Base-by-base conservation (phyloP, 169 alveolate species). In the Hepatocystis sp. region DNA sequence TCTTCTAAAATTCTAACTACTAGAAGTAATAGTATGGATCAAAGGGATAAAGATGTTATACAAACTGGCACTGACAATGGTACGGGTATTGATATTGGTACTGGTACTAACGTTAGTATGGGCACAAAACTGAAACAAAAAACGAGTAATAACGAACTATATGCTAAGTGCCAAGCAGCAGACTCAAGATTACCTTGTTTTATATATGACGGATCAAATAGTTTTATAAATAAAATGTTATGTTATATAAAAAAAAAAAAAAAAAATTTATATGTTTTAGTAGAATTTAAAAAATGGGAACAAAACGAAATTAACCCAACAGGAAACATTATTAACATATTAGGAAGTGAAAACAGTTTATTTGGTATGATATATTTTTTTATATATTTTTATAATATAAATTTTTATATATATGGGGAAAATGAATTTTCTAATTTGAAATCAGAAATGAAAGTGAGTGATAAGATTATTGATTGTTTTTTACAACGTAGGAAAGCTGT, bases 271-370 rank as follows among this genome's bases (percentile, higher is more conserved):
- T 76, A 58, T 52, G 55, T 76, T 63, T 49, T 76, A 13, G 65
- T 76, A 36, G 58, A 76, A 25, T 76, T 56, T 76, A 58, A 60
- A 36, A 44, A 56, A 58, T 76, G 88, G 88, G 78, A 76, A 7
- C 17, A 60, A 28, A 63, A 56, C 11, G 55, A 76, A 63, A 76
- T 76, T n/a, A 76, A 76, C 17, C 88, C 88, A 27, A 23, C 10
- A 44, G 88, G 88, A 76, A 60, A 52, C 17, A 76, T 76, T 17
- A 76, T 40, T 49, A 58, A 60, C 28, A 76, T 76, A 19, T 76
- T 76, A 58, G 88, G 88, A 28, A 76, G 46, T 76, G 88, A 76
- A 42, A 58, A 76, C 7, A 76, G 58, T 17, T 58, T 76, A 40
- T 76, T 76, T 30, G 63, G 78, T 28, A 51, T 76, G 32, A 76